These are phyloP conservation scores for Penicillium digitatum DNA, from an alignment of 2,329 filamentous ascomycete species.

Conservation along the genomic window DNA sequence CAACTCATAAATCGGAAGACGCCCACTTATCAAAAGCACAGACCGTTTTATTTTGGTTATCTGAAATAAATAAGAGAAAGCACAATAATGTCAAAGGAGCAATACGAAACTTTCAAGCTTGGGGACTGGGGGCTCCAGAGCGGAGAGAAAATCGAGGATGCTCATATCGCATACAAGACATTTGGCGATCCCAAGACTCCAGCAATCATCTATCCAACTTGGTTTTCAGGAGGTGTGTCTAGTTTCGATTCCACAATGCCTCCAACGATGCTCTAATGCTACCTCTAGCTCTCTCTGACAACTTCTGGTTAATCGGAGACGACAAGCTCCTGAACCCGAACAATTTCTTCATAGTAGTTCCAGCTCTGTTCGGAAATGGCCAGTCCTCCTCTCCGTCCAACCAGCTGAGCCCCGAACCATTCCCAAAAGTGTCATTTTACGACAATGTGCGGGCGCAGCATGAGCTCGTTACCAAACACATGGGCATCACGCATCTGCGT, in stretches of 20 bases:
- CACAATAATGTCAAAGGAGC: constrained; percentile 16
- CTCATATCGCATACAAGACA: constrained; percentile 72
- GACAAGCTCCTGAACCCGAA: constrained; percentile 62
- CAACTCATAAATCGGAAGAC: constrained; percentile 13
- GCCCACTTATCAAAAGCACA: background rate
- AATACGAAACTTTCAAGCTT: constrained; percentile 53
- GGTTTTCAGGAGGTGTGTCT: constrained; percentile 62
- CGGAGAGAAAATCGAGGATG: constrained; percentile 58
- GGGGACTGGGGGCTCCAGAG: constrained; percentile 65
- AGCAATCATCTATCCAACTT: constrained; percentile 71
- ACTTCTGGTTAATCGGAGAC: constrained; percentile 68
- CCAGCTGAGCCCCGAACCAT: constrained; percentile 51
- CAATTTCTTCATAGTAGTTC: constrained; percentile 65
- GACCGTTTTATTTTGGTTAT: background rate
- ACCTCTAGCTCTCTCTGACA: constrained; percentile 57
- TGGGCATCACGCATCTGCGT: constrained; percentile 57
- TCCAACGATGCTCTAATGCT: background rate
- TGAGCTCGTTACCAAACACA: constrained; percentile 59
- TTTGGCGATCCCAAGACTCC: constrained; percentile 61
- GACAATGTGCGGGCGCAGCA: constrained; percentile 68
- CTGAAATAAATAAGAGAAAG: background rate
- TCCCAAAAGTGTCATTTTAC: constrained; percentile 61
- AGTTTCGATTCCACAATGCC: background rate
- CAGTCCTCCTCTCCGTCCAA: constrained; percentile 67
- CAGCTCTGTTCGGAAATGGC: constrained; percentile 65